Evolutionary conservation across 1,284 basidiomycete genomes (phyloP).

Genomic region (Takashimella koratensis): DNA sequence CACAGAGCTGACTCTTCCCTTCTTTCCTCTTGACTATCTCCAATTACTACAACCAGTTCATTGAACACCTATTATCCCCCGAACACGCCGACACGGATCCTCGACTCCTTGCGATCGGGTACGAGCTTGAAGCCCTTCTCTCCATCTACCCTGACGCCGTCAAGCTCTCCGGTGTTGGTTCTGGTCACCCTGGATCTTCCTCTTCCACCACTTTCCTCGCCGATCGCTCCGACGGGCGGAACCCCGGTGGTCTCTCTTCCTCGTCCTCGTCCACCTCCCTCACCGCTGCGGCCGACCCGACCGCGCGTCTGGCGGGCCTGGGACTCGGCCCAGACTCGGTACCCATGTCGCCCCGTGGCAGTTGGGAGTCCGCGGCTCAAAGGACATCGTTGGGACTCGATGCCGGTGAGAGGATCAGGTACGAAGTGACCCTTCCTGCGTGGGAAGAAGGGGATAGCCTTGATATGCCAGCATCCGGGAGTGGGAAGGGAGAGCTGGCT

Average conservation of each 20-base stretch:
- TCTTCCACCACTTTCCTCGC: background rate
- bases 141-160: constrained; percentile 74
- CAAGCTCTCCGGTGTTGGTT: constrained; percentile 40
- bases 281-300: background rate
- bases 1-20: background rate
- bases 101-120: constrained; percentile 30
- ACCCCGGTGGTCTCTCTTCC: constrained; percentile 1
- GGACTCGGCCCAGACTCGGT: no score
- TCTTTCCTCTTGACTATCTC: background rate
- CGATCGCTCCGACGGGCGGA: background rate
- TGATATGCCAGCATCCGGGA: constrained; percentile 5
- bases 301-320: constrained; percentile 45
- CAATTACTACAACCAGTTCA: constrained; percentile 26
- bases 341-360: constrained; percentile 27
- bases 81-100: constrained; percentile 32
- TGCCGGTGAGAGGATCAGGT: constrained; percentile 57
- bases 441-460: constrained; percentile 51
- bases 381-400: constrained; percentile 26
- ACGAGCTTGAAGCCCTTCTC: constrained; percentile 61
- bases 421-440: constrained; percentile 57
- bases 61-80: constrained; percentile 30
- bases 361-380: constrained; percentile 25
- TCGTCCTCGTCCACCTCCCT: background rate
- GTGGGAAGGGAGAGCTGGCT: constrained; percentile 4
- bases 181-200: constrained; percentile 2